Evolutionary conservation across 2,329 filamentous ascomycete species (phyloP), one percentile per base, ranked within the genome.

Genomic region (Aspergillus sp.): DNA sequence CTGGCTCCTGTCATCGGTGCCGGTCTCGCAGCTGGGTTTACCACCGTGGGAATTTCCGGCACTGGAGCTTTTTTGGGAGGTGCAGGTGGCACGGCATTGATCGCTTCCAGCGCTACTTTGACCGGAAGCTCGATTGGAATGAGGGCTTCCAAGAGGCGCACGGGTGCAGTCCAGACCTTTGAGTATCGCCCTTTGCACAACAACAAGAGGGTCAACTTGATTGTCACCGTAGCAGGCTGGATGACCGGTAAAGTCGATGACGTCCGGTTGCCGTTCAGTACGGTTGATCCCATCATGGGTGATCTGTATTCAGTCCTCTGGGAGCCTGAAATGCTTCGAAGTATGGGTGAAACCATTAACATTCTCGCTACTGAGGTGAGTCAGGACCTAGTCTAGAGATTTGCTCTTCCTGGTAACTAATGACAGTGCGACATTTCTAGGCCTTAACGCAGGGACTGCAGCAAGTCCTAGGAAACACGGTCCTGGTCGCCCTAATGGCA

Each of bases 191-290:
- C 95, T 6, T 80, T 99, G 50, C 93, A 98, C 80, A 99, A 99
- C 79, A 98, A 98, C 77, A 99, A 99, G 78, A 85, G 93, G 59
- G 91, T 97, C 45, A 98, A 99, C 69, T 84, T 99, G 31, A 95
- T 99, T 64, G 87, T 99, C 45, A 98, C 95, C 0, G 87, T 99
- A 31, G 92, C 94, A 0, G 95, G 95, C 3, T 99, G 95, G 95
- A 96, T 99, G 90, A 97, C 92, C 46, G 95, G 96, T 69, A 98
- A 96, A 72, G 88, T 96, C 55, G 95, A 99, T 77, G 95, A 99
- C 74, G 93, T 99, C 53, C 90, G 95, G 61, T 78, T 99, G 70
- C 95, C 95, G 7, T 99, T 90, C 77, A 97, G 92, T 79, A 99
- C 96, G 0, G 90, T 99, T 6, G 93, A 99, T 74, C 92, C 96